phyloP scores from a whole-genome alignment of 2,329 filamentous ascomycete species.

The Zalaria sp. region DNA sequence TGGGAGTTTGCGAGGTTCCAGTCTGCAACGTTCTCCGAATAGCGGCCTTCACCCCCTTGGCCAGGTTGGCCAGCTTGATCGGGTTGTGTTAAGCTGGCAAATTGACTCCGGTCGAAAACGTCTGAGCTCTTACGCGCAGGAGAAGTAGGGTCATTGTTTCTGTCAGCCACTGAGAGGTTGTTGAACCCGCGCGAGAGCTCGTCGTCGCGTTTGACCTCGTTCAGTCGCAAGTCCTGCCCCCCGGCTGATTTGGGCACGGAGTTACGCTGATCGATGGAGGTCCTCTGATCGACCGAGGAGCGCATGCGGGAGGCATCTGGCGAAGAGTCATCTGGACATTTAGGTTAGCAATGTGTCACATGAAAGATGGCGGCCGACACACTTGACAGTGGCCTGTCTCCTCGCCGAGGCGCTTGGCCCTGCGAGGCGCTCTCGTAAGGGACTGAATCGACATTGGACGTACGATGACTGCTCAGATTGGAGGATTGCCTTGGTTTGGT shows the following conservation, averaged over 20 bases:
- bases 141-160: background rate
- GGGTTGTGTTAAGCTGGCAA: conserved; percentile 2
- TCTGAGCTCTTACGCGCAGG: conserved; percentile 2
- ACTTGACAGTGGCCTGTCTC: conserved; percentile 1
- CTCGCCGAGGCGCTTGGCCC: background rate
- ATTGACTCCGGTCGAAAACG: conserved; percentile 5
- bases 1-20: conserved; percentile 33
- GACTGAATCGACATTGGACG: background rate
- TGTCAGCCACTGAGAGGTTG: no score
- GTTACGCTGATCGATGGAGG: no score
- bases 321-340: no score
- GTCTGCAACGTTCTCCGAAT: conserved; percentile 50
- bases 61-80: background rate
- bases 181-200: no score
- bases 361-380: no score
- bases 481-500: background rate
- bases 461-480: background rate
- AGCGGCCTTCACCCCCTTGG: conserved; percentile 14
- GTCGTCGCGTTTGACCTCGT: no score
- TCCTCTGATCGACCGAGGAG: no score
- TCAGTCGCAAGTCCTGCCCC: no score
- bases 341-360: no score
- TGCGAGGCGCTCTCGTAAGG: conserved; percentile 1
- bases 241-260: no score
- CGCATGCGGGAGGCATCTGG: no score